Evolutionary conservation across 352 stramenopile species (phyloP), one percentile per base, ranked within the genome.

Genomic region (Salisapilia sapeloensis): DNA sequence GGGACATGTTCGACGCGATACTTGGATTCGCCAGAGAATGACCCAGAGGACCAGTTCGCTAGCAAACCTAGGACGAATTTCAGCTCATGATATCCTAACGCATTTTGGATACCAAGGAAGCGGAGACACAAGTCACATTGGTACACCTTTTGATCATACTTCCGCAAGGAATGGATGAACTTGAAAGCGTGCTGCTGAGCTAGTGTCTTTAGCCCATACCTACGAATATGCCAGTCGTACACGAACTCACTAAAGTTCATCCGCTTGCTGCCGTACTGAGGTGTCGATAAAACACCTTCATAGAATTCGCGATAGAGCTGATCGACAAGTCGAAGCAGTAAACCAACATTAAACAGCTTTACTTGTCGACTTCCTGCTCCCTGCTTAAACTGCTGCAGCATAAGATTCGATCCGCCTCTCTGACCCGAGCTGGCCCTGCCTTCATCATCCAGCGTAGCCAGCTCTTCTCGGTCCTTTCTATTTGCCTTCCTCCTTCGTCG

Each of bases 231-330:
- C 70, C 70, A 82, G 42, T 85, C 70, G 43, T 83, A 83, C 31
- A 86, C 60, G 35, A 83, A 86, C 43, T 86, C 66, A 35, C 66
- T 80, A 38, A 82, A 85, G 25, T 72, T 61, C 53, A 80, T 86
- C 17, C 66, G 63, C 3, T 65, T 56, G 40, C 46, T 65, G 20
- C 65, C 69, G 37, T 86, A 81, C 42, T 86, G 67, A n/a, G 76
- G 49, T 27, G 56, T 64, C 18, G 60, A 41, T 7, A 74, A 38
- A 45, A 70, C 71, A 14, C 52, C 46, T 44, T 83, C 66, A 40
- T 77, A 81, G 40, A 65, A 60, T 27, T 86, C 70, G 7, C 63
- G 66, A 42, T 83, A 86, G 2, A 69, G 53, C 50, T 75, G 66
- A 29, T 72, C 62, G 18, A 79, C 41, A 20, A 77, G 49, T 11